phyloP scores from a whole-genome alignment of 1,139 yeast species.

The Hemisphaericaspora xylofermentans region DNA sequence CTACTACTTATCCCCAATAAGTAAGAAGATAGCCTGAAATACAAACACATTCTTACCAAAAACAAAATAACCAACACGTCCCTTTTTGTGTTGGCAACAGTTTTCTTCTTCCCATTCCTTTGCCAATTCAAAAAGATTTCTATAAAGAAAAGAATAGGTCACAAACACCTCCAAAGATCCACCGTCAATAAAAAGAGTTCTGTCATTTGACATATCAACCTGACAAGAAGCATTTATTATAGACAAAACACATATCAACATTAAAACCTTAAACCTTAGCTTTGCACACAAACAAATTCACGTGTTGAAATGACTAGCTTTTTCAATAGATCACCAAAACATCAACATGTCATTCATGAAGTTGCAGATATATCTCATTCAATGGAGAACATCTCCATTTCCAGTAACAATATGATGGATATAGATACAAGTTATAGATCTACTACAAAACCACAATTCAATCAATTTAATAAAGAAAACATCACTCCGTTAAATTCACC shows the following conservation, averaged over 20 bases:
- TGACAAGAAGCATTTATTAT: not conserved
- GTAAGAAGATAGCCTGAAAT: too few species aligned
- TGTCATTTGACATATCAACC: not conserved
- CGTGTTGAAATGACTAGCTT: slow-evolving; percentile 24
- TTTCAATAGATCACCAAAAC: slow-evolving; percentile 27
- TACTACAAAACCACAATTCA: slow-evolving; percentile 13
- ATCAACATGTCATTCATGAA: slow-evolving; percentile 13
- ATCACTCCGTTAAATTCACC: slow-evolving; percentile 47
- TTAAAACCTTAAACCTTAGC: not conserved
- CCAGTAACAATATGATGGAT: slow-evolving; percentile 43
- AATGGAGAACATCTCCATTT: slow-evolving; percentile 46
- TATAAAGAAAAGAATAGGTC: too few species aligned
- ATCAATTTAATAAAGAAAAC: slow-evolving; percentile 42
- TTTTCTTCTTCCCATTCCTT: too few species aligned
- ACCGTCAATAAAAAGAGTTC: too few species aligned
- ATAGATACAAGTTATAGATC: slow-evolving; percentile 34
- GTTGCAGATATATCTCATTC: slow-evolving; percentile 40
- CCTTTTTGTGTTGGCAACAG: too few species aligned
- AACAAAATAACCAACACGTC: not conserved
- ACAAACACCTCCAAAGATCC: not conserved
- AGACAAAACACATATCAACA: not conserved
- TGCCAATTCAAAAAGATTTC: too few species aligned
- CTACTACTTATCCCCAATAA: too few species aligned
- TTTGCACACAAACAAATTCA: not conserved
- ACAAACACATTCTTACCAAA: not conserved